Evolutionary conservation across 2,329 filamentous ascomycete genomes (phyloP), one percentile per base, ranked within the genome.

Genomic region (Ceratocystis alfenasii): DNA sequence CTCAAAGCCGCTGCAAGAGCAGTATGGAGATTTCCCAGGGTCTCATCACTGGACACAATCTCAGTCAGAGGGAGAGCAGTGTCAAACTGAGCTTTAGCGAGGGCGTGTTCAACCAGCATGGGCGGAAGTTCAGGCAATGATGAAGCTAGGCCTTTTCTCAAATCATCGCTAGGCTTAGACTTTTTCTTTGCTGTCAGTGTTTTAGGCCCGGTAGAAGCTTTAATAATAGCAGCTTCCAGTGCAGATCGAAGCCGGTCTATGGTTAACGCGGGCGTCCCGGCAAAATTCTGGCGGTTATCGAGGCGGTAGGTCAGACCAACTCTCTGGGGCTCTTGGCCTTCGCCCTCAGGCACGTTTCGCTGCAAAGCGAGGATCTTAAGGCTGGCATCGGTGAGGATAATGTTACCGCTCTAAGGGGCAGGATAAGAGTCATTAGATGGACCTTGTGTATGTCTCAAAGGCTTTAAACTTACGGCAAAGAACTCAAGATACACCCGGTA

Each of bases 401-500:
- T 87, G 73, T 99, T 99, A 59, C 94, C 94, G 64, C 89, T 89
- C 75, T 78, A 65, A 3, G 53, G 53, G 6, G 25, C 36, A 44
- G 17, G 45, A 28, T 8, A 22, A 36, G 12, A 22, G 22, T 36
- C 46, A 20, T 64, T 64, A 60, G 53, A 10, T 10, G 17, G 45
- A 2, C n/a, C 36, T 33, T 15, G 3, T 3, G n/a, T 63, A 12
- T 48, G 22, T 50, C 3, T 25, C 36, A 15, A 41, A 41, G 45
- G 33, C 45, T 12, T 2, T 17, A 12, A 17, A 66, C 73, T 53
- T 71, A 78, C 78, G 0, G 94, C 93, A 74, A 96, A 99, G 77
- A 99, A 99, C 76, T 99, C 94, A 33, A 99, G 78, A 73, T 90
- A 96, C 25, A 99, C 75, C 53, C 87, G 82, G 73, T 95, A 96